Evolutionary conservation across 768 basidiomycete species (phyloP).

Genomic region (Leccinum sublutescens): DNA sequence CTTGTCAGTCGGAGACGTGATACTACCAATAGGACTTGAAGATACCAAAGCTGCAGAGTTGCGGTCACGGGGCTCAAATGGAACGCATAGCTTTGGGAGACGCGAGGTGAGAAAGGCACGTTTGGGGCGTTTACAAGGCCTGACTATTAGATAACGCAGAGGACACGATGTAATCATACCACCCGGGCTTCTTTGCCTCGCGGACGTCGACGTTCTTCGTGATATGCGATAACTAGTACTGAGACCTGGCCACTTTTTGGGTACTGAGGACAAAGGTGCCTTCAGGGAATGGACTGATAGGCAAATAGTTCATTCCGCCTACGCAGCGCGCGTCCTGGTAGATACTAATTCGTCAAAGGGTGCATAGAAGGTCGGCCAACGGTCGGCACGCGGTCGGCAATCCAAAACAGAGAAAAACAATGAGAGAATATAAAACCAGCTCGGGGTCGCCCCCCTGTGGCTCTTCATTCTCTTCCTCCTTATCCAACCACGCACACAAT

Average conservation of each 20-base stretch:
- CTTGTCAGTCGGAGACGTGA: constrained; percentile 4
- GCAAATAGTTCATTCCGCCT: background rate
- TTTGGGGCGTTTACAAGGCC: constrained; percentile 20
- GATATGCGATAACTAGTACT: background rate
- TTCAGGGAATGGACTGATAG: background rate
- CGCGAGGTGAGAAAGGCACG: constrained; percentile 1
- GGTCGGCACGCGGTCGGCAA: background rate
- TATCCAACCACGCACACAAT: background rate
- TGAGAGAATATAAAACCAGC: constrained; percentile 6
- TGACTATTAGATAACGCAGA: constrained; percentile 7
- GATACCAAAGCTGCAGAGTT: background rate
- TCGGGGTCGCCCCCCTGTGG: background rate
- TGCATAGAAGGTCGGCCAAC: background rate
- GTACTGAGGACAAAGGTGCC: background rate
- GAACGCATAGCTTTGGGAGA: constrained; percentile 7
- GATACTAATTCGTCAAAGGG: no score
- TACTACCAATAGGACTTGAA: constrained; percentile 5
- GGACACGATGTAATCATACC: constrained; percentile 15
- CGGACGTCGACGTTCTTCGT: constrained; percentile 5
- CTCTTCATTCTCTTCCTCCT: background rate
- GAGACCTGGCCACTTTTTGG: background rate
- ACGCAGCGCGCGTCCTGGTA: no score
- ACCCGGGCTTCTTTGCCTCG: constrained; percentile 19
- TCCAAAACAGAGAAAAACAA: constrained; percentile 16
- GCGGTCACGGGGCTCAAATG: background rate